These are phyloP conservation scores for Trichoderma breve DNA, from an alignment of 2,329 filamentous ascomycete genomes.

Conservation along the genomic window DNA sequence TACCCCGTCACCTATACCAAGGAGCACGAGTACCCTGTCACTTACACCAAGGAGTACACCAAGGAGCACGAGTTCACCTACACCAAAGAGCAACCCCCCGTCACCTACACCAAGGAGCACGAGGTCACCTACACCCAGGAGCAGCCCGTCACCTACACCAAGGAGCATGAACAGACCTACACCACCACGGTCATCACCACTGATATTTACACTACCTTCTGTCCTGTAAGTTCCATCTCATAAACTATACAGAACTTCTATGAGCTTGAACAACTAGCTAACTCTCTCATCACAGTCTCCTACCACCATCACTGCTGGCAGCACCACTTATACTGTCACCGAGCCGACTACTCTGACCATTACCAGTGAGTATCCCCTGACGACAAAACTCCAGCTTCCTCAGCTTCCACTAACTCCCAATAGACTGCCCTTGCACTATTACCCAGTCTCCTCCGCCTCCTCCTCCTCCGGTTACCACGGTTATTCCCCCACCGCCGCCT, in stretches of 20 bases:
- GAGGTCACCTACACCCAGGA: neutral
- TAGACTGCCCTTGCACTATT: conserved; percentile 49
- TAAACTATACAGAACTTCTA: neutral
- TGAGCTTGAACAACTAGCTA: neutral
- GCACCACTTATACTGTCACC: conserved; percentile 46
- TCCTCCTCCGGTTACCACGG: conserved; percentile 13
- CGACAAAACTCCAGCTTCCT: neutral
- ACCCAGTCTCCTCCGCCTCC: conserved; percentile 28
- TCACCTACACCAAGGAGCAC: neutral
- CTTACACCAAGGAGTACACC: neutral
- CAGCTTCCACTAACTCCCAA: conserved; percentile 27
- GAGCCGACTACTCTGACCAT: conserved; percentile 44
- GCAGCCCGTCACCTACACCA: neutral
- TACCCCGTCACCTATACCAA: neutral
- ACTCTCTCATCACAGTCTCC: conserved; percentile 23
- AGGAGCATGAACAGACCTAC: neutral
- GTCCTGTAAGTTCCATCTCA: conserved; percentile 38
- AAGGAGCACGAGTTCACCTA: neutral
- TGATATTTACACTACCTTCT: conserved; percentile 40
- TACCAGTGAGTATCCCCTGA: conserved; percentile 38
- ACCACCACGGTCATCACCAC: conserved; percentile 38
- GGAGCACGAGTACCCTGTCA: neutral
- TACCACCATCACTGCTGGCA: conserved; percentile 39
- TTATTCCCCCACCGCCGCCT: conserved; percentile 11
- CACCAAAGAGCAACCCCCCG: neutral